Evolutionary conservation across 225 moss, liverwort and hornwort genomes (phyloP), one percentile per base, ranked within the genome.

Genomic region (Antitrichia curtipendula): DNA sequence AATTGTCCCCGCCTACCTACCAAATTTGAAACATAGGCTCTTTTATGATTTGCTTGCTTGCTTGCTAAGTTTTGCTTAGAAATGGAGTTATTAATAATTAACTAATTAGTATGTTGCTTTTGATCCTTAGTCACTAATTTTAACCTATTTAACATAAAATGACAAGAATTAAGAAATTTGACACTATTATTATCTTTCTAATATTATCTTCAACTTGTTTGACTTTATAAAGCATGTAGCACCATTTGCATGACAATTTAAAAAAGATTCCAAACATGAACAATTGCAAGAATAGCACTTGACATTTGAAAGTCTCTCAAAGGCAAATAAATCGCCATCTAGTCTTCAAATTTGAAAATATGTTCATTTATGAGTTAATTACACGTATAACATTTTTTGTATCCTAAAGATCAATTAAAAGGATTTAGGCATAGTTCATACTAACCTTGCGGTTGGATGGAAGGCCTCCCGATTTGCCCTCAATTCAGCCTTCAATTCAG

Each of bases 321-420:
- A 71, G 5, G 28, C 27, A 71, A 25, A 71, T 28, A 16, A 43
- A 28, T 43, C 43, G 16, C 27, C 4, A 0, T 43, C 8, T 43
- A 27, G 1, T 43, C 43, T 5, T 71, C 16, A 27, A 71, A 28
- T 25, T 28, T 63, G 5, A 27, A 3, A 71, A 25, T 16, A 43
- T 5, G 1, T 27, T 71, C 16, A 16, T 43, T 16, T 43, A 27
- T 71, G 5, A 71, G 7, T 16, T 43, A 43, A 5, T 16, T 28
- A 71, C 5, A 9, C 16, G 5, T 2, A 9, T 1, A 1, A 25
- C 5, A 16, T 16, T 1, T 71, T 71, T 9, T 1, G 1, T 43
- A 2, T 15, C 9, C 27, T 71, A 28, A 71, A 16, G 16, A 69
- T 40, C 4, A 24, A 69, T 40, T 7, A 14, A 15, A 25, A 69